phyloP scores from a whole-genome alignment of 2,329 filamentous ascomycete species.

The Cercospora janseana region DNA sequence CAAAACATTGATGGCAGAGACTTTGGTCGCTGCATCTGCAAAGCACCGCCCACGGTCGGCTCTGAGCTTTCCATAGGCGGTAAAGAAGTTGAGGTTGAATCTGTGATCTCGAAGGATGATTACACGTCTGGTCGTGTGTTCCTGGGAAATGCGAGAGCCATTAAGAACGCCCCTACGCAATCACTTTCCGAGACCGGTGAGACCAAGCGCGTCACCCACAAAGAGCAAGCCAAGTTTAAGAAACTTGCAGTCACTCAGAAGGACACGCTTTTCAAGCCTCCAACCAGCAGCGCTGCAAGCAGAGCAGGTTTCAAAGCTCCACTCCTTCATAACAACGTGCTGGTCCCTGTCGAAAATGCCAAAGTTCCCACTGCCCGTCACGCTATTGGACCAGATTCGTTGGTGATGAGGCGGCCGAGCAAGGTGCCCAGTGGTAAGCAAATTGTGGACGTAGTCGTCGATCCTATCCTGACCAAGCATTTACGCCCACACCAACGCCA shows the following conservation, averaged over 20 bases:
- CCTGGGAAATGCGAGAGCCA: slow-evolving; percentile 29
- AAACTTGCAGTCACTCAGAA: slow-evolving; percentile 43
- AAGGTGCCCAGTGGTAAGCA: slow-evolving; percentile 60
- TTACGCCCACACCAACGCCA: slow-evolving; percentile 67
- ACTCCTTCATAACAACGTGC: slow-evolving; percentile 50
- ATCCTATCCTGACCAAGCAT: slow-evolving; percentile 62
- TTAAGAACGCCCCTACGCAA: slow-evolving; percentile 29
- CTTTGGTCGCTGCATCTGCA: slow-evolving; percentile 58
- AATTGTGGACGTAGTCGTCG: slow-evolving; percentile 70
- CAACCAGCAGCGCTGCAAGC: slow-evolving; percentile 42
- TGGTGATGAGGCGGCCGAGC: slow-evolving; percentile 64
- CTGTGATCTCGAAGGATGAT: slow-evolving; percentile 59
- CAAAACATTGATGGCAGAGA: slow-evolving; percentile 63
- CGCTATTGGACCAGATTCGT: slow-evolving; percentile 59
- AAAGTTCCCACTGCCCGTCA: slow-evolving; percentile 61
- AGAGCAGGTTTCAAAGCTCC: slow-evolving; percentile 58
- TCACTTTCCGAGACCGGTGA: slow-evolving; percentile 32
- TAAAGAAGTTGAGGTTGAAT: slow-evolving; percentile 68
- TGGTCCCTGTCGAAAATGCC: slow-evolving; percentile 44
- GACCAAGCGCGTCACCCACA: slow-evolving; percentile 29
- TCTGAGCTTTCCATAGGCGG: slow-evolving; percentile 61
- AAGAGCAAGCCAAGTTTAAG: slow-evolving; percentile 34
- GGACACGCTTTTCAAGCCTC: slow-evolving; percentile 39
- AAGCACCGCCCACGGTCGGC: slow-evolving; percentile 58
- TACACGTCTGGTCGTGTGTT: slow-evolving; percentile 34